phyloP scores from a whole-genome alignment of 345 rosid genomes.

The Rhodomyrtus tomentosa region DNA sequence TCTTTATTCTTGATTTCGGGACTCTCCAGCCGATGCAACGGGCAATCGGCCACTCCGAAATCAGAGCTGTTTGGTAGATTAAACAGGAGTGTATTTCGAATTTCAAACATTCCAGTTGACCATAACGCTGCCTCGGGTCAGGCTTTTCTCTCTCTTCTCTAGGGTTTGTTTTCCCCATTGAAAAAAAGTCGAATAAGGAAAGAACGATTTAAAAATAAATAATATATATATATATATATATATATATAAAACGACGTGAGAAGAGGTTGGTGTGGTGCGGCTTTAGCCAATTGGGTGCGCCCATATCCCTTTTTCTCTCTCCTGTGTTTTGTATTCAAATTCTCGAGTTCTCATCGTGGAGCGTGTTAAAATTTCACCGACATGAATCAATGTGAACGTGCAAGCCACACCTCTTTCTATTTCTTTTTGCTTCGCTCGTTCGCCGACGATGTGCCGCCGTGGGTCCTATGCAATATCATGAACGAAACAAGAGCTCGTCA shows the following conservation, averaged over 20 bases:
- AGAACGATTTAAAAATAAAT: neutral
- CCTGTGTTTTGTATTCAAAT: too few species aligned
- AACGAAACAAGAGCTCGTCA: neutral
- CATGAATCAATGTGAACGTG: neutral
- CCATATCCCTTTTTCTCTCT: neutral
- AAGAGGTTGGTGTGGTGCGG: neutral
- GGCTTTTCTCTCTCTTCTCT: neutral
- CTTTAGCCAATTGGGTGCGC: neutral
- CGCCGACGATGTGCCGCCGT: neutral
- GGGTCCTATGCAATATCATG: neutral
- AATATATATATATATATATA: too few species aligned
- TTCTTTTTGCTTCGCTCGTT: neutral
- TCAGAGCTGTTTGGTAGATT: neutral
- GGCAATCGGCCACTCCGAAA: neutral
- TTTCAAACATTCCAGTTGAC: neutral
- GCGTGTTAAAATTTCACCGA: neutral
- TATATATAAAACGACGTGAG: neutral
- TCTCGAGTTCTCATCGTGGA: neutral
- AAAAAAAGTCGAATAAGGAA: neutral
- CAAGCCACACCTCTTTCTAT: neutral
- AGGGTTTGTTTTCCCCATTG: neutral
- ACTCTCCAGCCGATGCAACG: neutral
- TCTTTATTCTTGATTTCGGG: neutral
- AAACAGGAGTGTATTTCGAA: neutral
- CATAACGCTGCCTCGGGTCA: neutral